Conservation (phyloP, 2,329 filamentous ascomycete species). For the Keithomyces neogunnii region DNA sequence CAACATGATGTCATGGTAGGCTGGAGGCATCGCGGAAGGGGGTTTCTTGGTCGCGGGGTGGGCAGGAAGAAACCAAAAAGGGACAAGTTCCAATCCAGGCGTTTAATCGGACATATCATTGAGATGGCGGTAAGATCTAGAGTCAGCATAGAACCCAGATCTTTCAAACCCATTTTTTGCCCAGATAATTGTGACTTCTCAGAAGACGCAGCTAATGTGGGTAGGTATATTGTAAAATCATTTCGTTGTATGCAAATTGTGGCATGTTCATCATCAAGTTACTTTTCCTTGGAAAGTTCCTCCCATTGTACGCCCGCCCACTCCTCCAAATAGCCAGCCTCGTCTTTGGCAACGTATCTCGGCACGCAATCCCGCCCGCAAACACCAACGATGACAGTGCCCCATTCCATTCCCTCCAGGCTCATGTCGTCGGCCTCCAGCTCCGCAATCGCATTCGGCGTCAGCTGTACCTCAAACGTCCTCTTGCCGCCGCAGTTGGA, state of each 20-base stretch:
- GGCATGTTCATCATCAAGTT: background rate
- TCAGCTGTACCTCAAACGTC: constrained; percentile 87
- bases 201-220: no score
- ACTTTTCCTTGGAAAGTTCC: constrained; percentile 45
- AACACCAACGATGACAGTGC: constrained; percentile 79
- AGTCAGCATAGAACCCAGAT: constrained; percentile 19
- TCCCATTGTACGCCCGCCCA: constrained; percentile 99
- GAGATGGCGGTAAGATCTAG: constrained; percentile 24
- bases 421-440: constrained; percentile 69
- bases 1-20: background rate
- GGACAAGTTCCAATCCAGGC: constrained; percentile 20
- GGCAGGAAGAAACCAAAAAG: constrained; percentile 19
- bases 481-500: constrained; percentile 64
- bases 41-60: constrained; percentile 12
- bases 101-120: constrained; percentile 29
- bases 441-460: constrained; percentile 81
- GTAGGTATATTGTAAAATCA: background rate
- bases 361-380: constrained; percentile 73
- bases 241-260: background rate
- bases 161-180: background rate
- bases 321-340: constrained; percentile 79
- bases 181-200: background rate
- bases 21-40: no score
- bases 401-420: constrained; percentile 94
- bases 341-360: constrained; percentile 45